Percentiles rank a stretch among this genome's conserved stretches.
Conservation (phyloP, 1,284 basidiomycete genomes). For the Papiliotrema fonsecae region DNA sequence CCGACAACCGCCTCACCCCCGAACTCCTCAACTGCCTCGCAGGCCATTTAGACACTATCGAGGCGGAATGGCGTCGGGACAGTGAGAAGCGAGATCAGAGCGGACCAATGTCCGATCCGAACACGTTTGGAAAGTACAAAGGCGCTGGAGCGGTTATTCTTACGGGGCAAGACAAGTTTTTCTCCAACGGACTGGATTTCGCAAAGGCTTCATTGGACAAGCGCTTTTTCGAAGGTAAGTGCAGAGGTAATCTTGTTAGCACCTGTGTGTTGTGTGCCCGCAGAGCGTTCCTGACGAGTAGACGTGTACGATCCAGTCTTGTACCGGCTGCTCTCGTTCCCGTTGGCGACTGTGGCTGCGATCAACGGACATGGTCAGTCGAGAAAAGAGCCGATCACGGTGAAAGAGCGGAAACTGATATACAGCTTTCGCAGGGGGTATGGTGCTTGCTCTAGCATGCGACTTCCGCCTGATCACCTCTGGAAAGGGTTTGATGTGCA, state of each 20-base stretch:
- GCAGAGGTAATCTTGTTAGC: neutral
- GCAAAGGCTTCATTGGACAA: slow-evolving; percentile 59
- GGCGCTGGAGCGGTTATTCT: slow-evolving; percentile 66
- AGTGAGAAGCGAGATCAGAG: slow-evolving; percentile 46
- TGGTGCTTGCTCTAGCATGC: slow-evolving; percentile 73
- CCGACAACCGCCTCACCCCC: slow-evolving; percentile 46
- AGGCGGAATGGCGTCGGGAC: slow-evolving; percentile 67
- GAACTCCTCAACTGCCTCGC: slow-evolving; percentile 34
- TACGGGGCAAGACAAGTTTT: slow-evolving; percentile 77
- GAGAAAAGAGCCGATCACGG: too few species aligned
- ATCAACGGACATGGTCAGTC: slow-evolving; percentile 71
- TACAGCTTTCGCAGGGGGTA: slow-evolving; percentile 73
- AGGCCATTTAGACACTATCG: slow-evolving; percentile 66
- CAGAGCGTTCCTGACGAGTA: slow-evolving; percentile 1
- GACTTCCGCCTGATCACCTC: slow-evolving; percentile 89
- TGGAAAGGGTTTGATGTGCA: slow-evolving; percentile 75
- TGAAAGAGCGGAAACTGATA: neutral
- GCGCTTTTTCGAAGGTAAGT: slow-evolving; percentile 69
- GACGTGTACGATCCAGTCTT: slow-evolving; percentile 46
- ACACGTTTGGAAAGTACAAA: slow-evolving; percentile 49
- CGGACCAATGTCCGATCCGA: slow-evolving; percentile 39
- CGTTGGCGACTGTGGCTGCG: slow-evolving; percentile 65
- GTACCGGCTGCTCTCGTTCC: slow-evolving; percentile 47
- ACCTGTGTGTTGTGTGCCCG: neutral
- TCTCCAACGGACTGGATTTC: slow-evolving; percentile 80